These are phyloP conservation scores for Ganoderma lingzhi DNA, from an alignment of 1,284 basidiomycete species.

Conservation along the genomic window DNA sequence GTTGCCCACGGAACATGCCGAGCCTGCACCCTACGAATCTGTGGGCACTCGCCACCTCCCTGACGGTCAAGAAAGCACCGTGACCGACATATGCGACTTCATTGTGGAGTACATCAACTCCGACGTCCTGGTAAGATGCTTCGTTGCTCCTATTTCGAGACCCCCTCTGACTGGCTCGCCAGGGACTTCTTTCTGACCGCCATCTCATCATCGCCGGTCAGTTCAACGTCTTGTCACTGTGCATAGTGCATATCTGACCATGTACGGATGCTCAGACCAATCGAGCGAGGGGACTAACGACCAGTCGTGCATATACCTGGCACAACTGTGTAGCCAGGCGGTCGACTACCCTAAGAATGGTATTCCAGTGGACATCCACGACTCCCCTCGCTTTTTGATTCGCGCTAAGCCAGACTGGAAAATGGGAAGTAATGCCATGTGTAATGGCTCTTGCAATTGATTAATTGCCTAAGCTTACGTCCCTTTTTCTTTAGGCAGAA, in stretches of 20 bases:
- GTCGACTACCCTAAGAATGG: constrained; percentile 83
- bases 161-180: background rate
- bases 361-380: constrained; percentile 61
- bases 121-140: constrained; percentile 66
- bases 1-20: constrained; percentile 55
- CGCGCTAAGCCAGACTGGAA: constrained; percentile 82
- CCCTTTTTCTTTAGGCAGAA: constrained; percentile 55
- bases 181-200: constrained; percentile 75
- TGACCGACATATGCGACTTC: constrained; percentile 84
- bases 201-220: constrained; percentile 79
- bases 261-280: constrained; percentile 59
- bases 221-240: constrained; percentile 29
- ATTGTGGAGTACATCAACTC: constrained; percentile 86
- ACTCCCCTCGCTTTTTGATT: constrained; percentile 59
- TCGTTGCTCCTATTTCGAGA: background rate
- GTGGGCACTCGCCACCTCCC: constrained; percentile 41
- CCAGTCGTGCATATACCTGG: constrained; percentile 65
- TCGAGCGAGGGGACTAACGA: constrained; percentile 75
- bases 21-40: constrained; percentile 63
- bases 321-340: constrained; percentile 71
- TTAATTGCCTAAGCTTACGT: background rate
- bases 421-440: constrained; percentile 25
- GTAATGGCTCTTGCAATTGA: background rate
- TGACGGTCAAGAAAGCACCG: constrained; percentile 63
- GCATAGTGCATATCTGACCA: background rate